Evolutionary conservation across 192 early-diverging fungal species (phyloP).

Genomic region (Entrophospora sp.): DNA sequence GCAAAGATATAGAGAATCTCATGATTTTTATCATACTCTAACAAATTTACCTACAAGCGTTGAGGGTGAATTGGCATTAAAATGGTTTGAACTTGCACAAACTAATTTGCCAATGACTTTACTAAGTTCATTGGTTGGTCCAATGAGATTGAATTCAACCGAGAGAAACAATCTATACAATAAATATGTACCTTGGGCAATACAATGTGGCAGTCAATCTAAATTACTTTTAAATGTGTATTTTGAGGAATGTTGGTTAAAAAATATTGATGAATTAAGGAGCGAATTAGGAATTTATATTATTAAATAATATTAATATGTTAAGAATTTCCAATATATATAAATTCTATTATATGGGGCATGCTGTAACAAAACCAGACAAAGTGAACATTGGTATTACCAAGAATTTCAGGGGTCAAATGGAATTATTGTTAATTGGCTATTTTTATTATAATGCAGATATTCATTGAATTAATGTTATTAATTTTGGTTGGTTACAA

Average conservation of each 20-base stretch:
- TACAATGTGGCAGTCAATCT: conserved; percentile 67
- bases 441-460: too few species aligned
- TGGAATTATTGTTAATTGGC: too few species aligned
- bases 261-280: conserved; percentile 56
- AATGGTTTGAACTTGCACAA: conserved; percentile 91
- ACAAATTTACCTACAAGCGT: conserved; percentile 73
- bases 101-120: conserved; percentile 83
- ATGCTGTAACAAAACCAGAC: too few species aligned
- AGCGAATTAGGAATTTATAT: conserved; percentile 61
- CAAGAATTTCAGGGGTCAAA: too few species aligned
- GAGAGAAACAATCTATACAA: conserved; percentile 58
- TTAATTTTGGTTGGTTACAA: too few species aligned
- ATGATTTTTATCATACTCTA: conserved; percentile 90
- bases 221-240: conserved; percentile 80
- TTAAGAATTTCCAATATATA: too few species aligned
- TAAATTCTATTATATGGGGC: too few species aligned
- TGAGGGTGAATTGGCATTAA: conserved; percentile 87
- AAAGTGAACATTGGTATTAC: too few species aligned
- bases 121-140: conserved; percentile 77
- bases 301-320: too few species aligned
- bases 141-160: conserved; percentile 49
- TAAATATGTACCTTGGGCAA: conserved; percentile 85
- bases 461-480: too few species aligned
- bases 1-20: conserved; percentile 85
- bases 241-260: conserved; percentile 79